These are phyloP conservation scores for Botrytis sinoallii DNA, from an alignment of 2,329 filamentous ascomycete species.

Conservation along the genomic window DNA sequence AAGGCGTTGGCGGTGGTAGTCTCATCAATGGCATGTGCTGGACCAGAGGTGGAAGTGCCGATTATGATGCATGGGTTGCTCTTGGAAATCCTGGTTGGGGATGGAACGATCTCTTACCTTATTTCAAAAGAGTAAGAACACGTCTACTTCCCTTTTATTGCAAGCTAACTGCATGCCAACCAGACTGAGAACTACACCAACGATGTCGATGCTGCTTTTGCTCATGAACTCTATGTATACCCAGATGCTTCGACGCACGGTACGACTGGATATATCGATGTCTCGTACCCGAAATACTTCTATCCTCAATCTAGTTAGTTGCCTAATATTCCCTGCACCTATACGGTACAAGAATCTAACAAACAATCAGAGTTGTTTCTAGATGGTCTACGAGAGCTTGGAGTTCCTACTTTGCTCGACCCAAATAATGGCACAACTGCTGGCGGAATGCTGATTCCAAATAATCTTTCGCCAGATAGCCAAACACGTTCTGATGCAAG, in stretches of 20 bases:
- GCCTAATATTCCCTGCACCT: not conserved
- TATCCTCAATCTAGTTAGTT: constrained; percentile 43
- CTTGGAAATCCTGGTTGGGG: constrained; percentile 41
- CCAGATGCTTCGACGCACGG: constrained; percentile 38
- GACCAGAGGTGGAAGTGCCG: constrained; percentile 26
- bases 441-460: constrained; percentile 41
- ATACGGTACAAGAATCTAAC: not conserved
- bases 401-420: constrained; percentile 40
- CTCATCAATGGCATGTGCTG: constrained; percentile 43
- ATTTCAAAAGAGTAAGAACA: constrained; percentile 40
- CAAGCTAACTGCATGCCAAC: not conserved
- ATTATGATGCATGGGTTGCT: constrained; percentile 42
- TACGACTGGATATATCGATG: constrained; percentile 39
- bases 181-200: constrained; percentile 41
- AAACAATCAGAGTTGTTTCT: constrained; percentile 40
- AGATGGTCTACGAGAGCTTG: constrained; percentile 40
- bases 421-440: constrained; percentile 40
- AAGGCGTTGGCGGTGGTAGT: constrained; percentile 40
- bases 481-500: constrained; percentile 44
- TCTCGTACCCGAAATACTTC: constrained; percentile 41
- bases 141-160: not conserved
- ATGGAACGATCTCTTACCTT: constrained; percentile 42
- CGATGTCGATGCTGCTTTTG: constrained; percentile 28
- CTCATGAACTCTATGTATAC: constrained; percentile 31
- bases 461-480: constrained; percentile 41